Evolutionary conservation across 768 basidiomycete species (phyloP).

Genomic region (Cystofilobasidium capitatum): DNA sequence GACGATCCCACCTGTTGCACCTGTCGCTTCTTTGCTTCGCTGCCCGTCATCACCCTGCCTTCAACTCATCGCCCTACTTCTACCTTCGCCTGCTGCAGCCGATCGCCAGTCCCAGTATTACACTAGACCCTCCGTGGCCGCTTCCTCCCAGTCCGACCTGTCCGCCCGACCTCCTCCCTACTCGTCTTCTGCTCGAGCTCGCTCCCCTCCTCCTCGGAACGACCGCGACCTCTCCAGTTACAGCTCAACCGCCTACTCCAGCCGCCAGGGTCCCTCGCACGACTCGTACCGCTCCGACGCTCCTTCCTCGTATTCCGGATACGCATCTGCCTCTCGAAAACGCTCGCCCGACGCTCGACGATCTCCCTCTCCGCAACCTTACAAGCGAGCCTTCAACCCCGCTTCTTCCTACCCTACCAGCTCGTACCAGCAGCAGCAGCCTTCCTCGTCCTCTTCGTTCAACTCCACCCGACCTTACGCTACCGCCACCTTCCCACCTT

Average conservation of each 20-base stretch:
- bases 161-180: background rate
- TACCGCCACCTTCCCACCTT: background rate
- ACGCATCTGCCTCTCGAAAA: background rate
- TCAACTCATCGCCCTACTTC: no score
- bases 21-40: no score
- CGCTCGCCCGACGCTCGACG: background rate
- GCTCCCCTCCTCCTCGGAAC: no score
- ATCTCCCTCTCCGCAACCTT: slow-evolving; percentile 13
- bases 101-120: no score
- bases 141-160: background rate
- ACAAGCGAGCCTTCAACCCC: background rate
- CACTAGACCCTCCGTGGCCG: background rate
- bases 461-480: background rate
- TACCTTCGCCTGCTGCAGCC: no score
- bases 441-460: background rate
- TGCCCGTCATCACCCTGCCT: no score
- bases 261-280: background rate
- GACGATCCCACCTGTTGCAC: background rate
- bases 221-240: background rate
- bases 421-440: background rate
- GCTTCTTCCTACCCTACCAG: background rate
- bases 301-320: background rate
- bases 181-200: background rate
- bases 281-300: slow-evolving; percentile 1
- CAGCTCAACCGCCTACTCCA: background rate